Conservation (phyloP, 2,329 filamentous ascomycete genomes). For the Fusarium pilosicola region DNA sequence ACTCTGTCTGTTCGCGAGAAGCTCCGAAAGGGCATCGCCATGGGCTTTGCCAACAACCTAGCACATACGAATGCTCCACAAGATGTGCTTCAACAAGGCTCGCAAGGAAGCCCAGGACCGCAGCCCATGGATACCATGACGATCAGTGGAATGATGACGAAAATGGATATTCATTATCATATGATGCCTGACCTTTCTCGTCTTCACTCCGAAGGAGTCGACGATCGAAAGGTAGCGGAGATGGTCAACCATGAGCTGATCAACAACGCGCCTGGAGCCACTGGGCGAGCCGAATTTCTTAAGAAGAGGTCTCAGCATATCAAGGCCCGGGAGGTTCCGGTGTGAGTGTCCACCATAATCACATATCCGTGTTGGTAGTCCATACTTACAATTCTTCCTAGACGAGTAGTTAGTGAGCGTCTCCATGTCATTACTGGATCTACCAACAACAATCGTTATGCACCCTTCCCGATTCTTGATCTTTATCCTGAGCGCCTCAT, state of each 20-base stretch:
- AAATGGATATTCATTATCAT: slow-evolving; percentile 3
- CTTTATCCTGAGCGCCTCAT: not conserved
- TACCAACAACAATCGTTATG: slow-evolving; percentile 17
- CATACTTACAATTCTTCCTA: slow-evolving; percentile 4
- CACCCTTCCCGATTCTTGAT: not conserved
- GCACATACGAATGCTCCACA: not conserved
- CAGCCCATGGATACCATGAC: not conserved
- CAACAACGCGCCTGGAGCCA: not conserved
- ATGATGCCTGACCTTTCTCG: slow-evolving; percentile 3
- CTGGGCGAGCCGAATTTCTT: not conserved
- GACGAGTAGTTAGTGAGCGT: slow-evolving; percentile 16
- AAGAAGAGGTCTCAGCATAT: slow-evolving; percentile 6
- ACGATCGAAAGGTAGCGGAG: not conserved
- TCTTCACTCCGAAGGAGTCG: not conserved
- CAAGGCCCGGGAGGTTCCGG: not conserved
- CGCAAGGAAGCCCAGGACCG: not conserved
- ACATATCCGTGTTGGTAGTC: not conserved
- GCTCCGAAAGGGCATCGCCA: slow-evolving; percentile 33
- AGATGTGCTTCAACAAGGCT: not conserved
- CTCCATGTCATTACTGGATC: slow-evolving; percentile 32
- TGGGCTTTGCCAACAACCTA: slow-evolving; percentile 23
- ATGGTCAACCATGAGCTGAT: slow-evolving; percentile 8
- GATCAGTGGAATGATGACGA: slow-evolving; percentile 10
- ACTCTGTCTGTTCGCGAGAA: slow-evolving; percentile 28
- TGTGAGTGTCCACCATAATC: slow-evolving; percentile 2